Evolutionary conservation across 2,329 filamentous ascomycete genomes (phyloP).

Genomic region (Ceratocystis cubensis): DNA sequence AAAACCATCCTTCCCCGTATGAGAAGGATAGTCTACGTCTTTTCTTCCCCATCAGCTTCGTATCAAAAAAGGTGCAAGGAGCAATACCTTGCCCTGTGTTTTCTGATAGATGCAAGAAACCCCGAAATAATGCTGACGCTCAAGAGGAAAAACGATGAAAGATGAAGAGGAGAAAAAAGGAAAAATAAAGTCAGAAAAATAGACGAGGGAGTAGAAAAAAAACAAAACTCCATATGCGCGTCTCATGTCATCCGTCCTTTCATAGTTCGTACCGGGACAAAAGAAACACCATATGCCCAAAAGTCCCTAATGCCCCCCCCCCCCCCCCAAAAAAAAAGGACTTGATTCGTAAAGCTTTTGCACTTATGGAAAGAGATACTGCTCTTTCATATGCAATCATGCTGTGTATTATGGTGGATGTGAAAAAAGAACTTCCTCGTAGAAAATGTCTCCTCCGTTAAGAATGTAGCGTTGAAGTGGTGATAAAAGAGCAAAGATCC

Average conservation of each 20-base stretch:
- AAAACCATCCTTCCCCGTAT: not conserved
- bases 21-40: not conserved
- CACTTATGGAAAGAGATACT: not conserved
- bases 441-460: not conserved
- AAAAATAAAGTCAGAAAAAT: slow-evolving; percentile 3
- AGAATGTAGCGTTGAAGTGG: not conserved
- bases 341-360: slow-evolving; percentile 1
- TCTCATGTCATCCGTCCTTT: not conserved
- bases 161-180: not conserved
- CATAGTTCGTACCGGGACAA: not conserved
- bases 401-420: not conserved
- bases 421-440: not conserved
- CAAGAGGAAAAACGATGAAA: not conserved
- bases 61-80: slow-evolving; percentile 17
- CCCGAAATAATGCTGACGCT: not conserved
- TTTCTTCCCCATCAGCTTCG: not conserved
- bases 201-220: slow-evolving; percentile 1
- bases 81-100: slow-evolving; percentile 20
- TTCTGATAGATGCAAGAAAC: not conserved
- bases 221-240: not conserved
- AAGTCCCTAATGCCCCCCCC: not conserved
- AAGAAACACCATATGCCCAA: not conserved
- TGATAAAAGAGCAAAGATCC: not conserved
- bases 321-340: not conserved
- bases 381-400: not conserved